These are phyloP conservation scores for Myriosclerotinia duriaeana DNA, from an alignment of 2,329 filamentous ascomycete genomes.

Conservation along the genomic window DNA sequence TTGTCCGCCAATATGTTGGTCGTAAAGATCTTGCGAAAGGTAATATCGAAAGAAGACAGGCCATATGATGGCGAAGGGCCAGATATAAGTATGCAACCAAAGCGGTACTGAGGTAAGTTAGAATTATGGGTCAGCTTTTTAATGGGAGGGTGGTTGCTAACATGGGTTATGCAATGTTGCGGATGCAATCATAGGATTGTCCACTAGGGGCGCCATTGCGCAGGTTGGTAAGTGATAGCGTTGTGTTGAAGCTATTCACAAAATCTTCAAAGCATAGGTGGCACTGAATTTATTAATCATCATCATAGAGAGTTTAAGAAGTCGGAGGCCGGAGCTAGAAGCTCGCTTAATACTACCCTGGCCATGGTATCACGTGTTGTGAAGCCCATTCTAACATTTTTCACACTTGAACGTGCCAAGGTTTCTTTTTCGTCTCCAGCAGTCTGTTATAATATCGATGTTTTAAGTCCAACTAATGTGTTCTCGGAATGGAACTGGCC, in stretches of 20 bases:
- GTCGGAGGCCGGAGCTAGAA: neutral
- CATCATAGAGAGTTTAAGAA: slow-evolving; percentile 15
- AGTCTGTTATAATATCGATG: neutral
- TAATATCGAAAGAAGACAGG: slow-evolving; percentile 88
- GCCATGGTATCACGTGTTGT: neutral
- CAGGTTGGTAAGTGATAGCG: slow-evolving; percentile 12
- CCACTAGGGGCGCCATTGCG: slow-evolving; percentile 76
- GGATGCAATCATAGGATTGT: slow-evolving; percentile 84
- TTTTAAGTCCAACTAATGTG: neutral
- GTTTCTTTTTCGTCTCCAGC: neutral
- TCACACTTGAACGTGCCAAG: neutral
- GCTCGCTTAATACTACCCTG: slow-evolving; percentile 13
- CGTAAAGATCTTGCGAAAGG: slow-evolving; percentile 78
- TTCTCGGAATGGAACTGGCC: neutral
- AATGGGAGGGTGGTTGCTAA: slow-evolving; percentile 27
- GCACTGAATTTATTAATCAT: slow-evolving; percentile 17
- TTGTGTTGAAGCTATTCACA: slow-evolving; percentile 23
- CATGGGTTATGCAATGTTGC: slow-evolving; percentile 83
- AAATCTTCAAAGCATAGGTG: slow-evolving; percentile 18
- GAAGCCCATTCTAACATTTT: neutral
- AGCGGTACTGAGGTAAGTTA: slow-evolving; percentile 54
- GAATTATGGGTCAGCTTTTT: slow-evolving; percentile 17
- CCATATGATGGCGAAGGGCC: slow-evolving; percentile 91
- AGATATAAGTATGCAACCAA: slow-evolving; percentile 82
- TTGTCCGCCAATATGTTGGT: slow-evolving; percentile 84